Base-by-base conservation (phyloP, 768 basidiomycete species). In the Amanita pallidorosea region DNA sequence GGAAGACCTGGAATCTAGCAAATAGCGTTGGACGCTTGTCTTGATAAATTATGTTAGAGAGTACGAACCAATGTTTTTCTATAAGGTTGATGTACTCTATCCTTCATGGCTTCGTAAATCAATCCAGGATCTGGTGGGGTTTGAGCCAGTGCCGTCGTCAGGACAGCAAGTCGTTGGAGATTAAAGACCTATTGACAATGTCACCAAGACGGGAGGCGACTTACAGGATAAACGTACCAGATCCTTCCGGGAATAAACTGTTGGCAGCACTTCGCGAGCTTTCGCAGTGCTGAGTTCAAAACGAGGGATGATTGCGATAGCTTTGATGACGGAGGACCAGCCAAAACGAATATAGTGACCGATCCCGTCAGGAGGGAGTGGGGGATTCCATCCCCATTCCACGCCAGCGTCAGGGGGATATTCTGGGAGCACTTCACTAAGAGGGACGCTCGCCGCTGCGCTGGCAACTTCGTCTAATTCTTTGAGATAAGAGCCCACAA, bases 81-180 rank as follows among this genome's bases (percentile, higher is more conserved):
- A 64, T 97, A 98, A 1, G 96, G 96, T 63, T 99, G 96, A 64
- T 99, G 96, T 12, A 99, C 78, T 47, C 88, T 82, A 68, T 99
- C 96, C 61, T 97, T 95, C 96, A 98, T 98, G 1, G 95, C 95
- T 63, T 98, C 95, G 65, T 95, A 98, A 52, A 98, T 97, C n/a
- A 99, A 80, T 18, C 83, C 88, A 0, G 96, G 82, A 63, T 99
- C 91, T 1, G 94, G 94, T 1, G 96, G 95, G 9, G 83, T 80
- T 60, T 86, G 84, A 3, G 81, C 86, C 9, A 99, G 77, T 1
- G 96, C 94, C 2, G 93, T 95, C 1, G 95, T 98, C 49, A 99
- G 75, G 25, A 99, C 96, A 0, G 95, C 96, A 12, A 99, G 71
- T 18, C 96, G 81, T 66, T 99, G 96, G 49, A 99, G 73, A 65